Evolutionary conservation across 2,329 filamentous ascomycete species (phyloP), one percentile per base, ranked within the genome.

Genomic region (Botryosphaeria dothidea): DNA sequence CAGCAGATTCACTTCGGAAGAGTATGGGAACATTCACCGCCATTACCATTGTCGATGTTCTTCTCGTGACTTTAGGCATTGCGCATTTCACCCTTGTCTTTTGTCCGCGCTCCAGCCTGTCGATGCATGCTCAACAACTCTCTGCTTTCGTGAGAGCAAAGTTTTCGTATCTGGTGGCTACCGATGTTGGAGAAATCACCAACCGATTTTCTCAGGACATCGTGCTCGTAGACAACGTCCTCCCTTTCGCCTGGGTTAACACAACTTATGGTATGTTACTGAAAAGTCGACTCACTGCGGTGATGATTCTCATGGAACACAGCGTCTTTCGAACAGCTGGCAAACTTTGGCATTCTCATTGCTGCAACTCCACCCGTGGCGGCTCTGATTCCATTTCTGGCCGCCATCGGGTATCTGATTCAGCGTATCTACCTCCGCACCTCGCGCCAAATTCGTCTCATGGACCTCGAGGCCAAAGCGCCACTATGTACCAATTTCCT

Each of bases 401-500:
- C n/a, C n/a, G n/a, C n/a, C n/a, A n/a, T n/a, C n/a, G n/a, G n/a
- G n/a, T n/a, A n/a, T n/a, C n/a, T n/a, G n/a, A n/a, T n/a, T n/a
- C 81, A 83, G 65, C 77, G 71, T 54, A 77, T 79, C 69, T 84
- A 84, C 66, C 77, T 84, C 3, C 78, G 75, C 15, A 83, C 81
- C 11, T 81, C 80, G 7, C 76, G 81, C 2, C 81, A 83, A 66
- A 69, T 84, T 6, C 79, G 85, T 57, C 78, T 84, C 31, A 73
- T 86, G 5, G 85, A 86, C 68, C 76, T 86, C 0, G 84, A 86
- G 69, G 75, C 78, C 19, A 81, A 82, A 65, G 77, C 79, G 0
- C 81, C 82, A 0, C 74, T 86, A 0, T 84, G 82, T 68, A 81
- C 82, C 0, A 81, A 85, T 46, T 85, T 85, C 66, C 73, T 80